These are phyloP conservation scores for Wallacemonas sp. DNA, from an alignment of 208 protist species.

Conservation along the genomic window DNA sequence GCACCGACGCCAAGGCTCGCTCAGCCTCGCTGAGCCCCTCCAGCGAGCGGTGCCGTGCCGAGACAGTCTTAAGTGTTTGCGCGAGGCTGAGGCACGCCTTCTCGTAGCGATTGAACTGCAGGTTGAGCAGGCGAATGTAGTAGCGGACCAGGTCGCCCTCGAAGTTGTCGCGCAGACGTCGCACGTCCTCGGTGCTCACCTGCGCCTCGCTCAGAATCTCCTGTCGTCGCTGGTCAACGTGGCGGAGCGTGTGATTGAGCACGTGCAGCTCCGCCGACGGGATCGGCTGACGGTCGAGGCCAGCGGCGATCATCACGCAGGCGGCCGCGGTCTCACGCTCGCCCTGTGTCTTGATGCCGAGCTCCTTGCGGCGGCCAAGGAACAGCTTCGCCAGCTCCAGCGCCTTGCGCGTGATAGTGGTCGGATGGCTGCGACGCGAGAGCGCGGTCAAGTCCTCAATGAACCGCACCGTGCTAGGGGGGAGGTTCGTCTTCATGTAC, in stretches of 20 bases:
- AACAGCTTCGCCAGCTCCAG: slow-evolving; percentile 51
- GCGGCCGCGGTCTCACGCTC: slow-evolving; percentile 60
- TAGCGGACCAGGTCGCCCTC: slow-evolving; percentile 47
- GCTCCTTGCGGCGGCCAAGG: slow-evolving; percentile 54
- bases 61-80: slow-evolving; percentile 32
- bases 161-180: slow-evolving; percentile 31
- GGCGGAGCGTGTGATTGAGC: slow-evolving; percentile 56
- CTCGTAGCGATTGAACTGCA: slow-evolving; percentile 60
- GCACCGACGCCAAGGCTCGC: slow-evolving; percentile 49
- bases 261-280: slow-evolving; percentile 62
- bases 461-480: slow-evolving; percentile 43
- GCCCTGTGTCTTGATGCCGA: slow-evolving; percentile 47
- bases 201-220: slow-evolving; percentile 50
- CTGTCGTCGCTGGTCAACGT: slow-evolving; percentile 53
- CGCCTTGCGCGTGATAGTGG: slow-evolving; percentile 36
- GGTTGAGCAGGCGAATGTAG: slow-evolving; percentile 66
- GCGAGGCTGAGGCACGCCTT: slow-evolving; percentile 48
- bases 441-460: slow-evolving; percentile 62
- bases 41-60: slow-evolving; percentile 23
- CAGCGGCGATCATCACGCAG: slow-evolving; percentile 73
- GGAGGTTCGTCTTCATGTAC: slow-evolving; percentile 44
- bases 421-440: slow-evolving; percentile 36
- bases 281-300: slow-evolving; percentile 52
- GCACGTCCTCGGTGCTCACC: slow-evolving; percentile 35
- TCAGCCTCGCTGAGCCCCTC: slow-evolving; percentile 49